These are phyloP conservation scores for Rhododendron ferrugineum DNA, from an alignment of 148 eudicot genomes.

Conservation along the genomic window DNA sequence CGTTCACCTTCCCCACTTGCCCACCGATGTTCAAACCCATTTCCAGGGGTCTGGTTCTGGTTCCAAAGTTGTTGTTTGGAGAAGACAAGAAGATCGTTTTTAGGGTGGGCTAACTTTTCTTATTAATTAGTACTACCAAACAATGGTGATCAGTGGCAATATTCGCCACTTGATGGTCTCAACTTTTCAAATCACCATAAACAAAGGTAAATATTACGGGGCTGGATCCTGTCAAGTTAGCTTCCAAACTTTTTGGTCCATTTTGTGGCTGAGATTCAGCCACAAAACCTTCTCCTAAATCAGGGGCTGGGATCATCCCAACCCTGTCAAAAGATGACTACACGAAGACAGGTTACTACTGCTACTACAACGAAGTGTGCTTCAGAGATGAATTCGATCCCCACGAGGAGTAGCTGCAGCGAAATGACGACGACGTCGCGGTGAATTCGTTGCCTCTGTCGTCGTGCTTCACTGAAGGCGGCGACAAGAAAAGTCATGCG, in stretches of 20 bases:
- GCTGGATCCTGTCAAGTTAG: too few relatives aligned
- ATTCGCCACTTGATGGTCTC: too few relatives aligned
- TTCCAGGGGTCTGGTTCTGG: slow-evolving; percentile 12
- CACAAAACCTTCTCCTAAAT: too few relatives aligned
- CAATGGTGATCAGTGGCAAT: too few relatives aligned
- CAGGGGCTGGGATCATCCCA: too few relatives aligned
- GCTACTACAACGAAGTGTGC: slow-evolving; percentile 34
- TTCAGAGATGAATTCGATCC: slow-evolving; percentile 38
- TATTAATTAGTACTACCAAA: too few relatives aligned
- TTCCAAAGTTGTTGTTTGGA: not conserved
- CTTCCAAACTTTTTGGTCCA: too few relatives aligned
- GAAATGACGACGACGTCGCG: slow-evolving; percentile 46
- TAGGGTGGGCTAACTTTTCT: not conserved
- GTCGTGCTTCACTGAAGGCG: slow-evolving; percentile 35
- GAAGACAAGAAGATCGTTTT: not conserved
- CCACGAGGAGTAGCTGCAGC: slow-evolving; percentile 34
- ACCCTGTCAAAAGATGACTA: too few relatives aligned
- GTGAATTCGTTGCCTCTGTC: slow-evolving; percentile 25
- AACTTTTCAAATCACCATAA: too few relatives aligned
- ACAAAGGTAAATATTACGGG: too few relatives aligned
- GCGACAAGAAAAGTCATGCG: slow-evolving; percentile 40
- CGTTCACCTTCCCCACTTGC: slow-evolving; percentile 65
- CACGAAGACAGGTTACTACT: slow-evolving; percentile 25
- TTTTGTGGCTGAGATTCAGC: too few relatives aligned
- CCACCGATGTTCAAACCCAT: slow-evolving; percentile 63